A percentile compares a stretch with the other conserved stretches of the same genome.
Evolutionary conservation across 192 early-diverging fungal genomes (phyloP).

Genomic region (Entomortierella parvispora): DNA sequence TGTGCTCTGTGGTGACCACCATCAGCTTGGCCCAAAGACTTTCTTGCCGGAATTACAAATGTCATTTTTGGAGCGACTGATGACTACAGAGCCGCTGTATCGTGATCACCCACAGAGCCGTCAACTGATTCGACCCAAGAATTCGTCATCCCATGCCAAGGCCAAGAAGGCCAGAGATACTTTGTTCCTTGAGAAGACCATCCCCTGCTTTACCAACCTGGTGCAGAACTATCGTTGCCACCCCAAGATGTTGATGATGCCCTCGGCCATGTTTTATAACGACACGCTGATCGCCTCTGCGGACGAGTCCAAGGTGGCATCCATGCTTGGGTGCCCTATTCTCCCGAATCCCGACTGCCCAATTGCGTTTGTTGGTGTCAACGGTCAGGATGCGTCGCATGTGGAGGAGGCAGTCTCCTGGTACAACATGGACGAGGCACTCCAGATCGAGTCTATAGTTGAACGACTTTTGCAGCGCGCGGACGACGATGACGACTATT

Average conservation of each 20-base stretch:
- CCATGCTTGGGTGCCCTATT: constrained; percentile 44
- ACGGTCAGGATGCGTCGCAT: constrained; percentile 55
- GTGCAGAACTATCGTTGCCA: constrained; percentile 63
- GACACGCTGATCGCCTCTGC: constrained; percentile 55
- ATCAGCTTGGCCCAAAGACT: constrained; percentile 62
- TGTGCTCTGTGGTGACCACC: constrained; percentile 65
- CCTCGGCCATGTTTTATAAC: constrained; percentile 61
- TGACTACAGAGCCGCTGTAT: constrained; percentile 51
- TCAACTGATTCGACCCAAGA: constrained; percentile 25
- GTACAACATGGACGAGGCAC: constrained; percentile 62
- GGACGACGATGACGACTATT: constrained; percentile 3
- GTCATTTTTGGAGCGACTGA: constrained; percentile 61
- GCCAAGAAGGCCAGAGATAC: constrained; percentile 22
- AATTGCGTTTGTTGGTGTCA: constrained; percentile 59
- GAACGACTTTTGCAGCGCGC: constrained; percentile 26
- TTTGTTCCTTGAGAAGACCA: constrained; percentile 29
- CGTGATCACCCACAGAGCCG: constrained; percentile 53
- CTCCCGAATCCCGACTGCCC: constrained; percentile 61
- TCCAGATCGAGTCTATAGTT: constrained; percentile 52
- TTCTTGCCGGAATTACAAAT: constrained; percentile 46
- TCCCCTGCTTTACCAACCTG: constrained; percentile 56
- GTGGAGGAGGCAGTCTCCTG: constrained; percentile 54
- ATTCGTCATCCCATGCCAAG: not conserved
- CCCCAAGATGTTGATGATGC: constrained; percentile 61
- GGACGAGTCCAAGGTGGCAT: constrained; percentile 23